phyloP scores from a whole-genome alignment of 805 yeast genomes.

The Tetrapisispora nanseiensis region DNA sequence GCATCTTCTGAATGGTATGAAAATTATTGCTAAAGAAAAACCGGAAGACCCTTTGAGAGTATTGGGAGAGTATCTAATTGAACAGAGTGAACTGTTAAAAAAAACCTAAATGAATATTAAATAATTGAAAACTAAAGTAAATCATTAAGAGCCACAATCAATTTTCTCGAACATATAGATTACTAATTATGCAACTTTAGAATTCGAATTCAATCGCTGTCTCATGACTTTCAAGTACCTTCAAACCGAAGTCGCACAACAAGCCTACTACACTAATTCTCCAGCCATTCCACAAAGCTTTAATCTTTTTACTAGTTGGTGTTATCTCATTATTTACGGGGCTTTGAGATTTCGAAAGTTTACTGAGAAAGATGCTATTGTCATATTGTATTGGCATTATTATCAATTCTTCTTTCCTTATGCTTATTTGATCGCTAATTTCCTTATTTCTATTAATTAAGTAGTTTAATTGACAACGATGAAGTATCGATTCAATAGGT shows the following conservation, averaged over 20 bases:
- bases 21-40: slow-evolving; percentile 39
- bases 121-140: not conserved
- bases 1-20: slow-evolving; percentile 54
- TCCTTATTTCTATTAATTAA: slow-evolving; percentile 32
- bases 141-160: not conserved
- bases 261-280: slow-evolving; percentile 72
- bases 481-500: slow-evolving; percentile 78
- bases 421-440: slow-evolving; percentile 1
- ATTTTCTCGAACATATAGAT: no score
- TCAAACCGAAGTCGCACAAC: slow-evolving; percentile 74
- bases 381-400: slow-evolving; percentile 48
- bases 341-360: not conserved
- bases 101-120: not conserved
- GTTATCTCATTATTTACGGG: not conserved
- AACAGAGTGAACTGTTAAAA: slow-evolving; percentile 22
- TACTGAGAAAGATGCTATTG: slow-evolving; percentile 16
- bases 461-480: slow-evolving; percentile 73
- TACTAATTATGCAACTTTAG: no score
- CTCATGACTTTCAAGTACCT: slow-evolving; percentile 38
- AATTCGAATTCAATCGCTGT: slow-evolving; percentile 28
- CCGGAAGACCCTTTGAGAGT: slow-evolving; percentile 47
- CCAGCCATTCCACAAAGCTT: slow-evolving; percentile 79
- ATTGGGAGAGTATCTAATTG: slow-evolving; percentile 46
- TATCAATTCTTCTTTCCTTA: slow-evolving; percentile 38
- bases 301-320: not conserved